Percentiles rank a stretch among this genome's conserved stretches.
Evolutionary conservation across 371 early-diverging fungal species (phyloP).

Genomic region (Polyrhizophydium stewartii): DNA sequence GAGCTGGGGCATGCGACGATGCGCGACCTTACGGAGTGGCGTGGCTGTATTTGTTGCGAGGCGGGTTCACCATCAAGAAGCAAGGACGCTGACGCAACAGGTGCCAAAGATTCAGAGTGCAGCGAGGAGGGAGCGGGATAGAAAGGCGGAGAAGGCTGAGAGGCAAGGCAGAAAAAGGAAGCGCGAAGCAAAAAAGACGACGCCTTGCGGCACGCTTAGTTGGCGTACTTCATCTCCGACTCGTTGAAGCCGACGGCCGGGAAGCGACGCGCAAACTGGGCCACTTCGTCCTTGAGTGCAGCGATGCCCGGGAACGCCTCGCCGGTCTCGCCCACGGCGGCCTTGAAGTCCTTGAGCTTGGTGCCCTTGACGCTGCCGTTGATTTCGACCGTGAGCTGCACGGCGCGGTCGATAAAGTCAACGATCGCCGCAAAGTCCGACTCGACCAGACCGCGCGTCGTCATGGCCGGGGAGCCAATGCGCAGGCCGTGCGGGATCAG

Average conservation of each 20-base stretch:
- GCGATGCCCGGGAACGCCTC: conserved; percentile 43
- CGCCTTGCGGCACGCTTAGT: neutral
- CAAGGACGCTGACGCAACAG: no score
- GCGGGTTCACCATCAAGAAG: no score
- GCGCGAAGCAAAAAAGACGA: no score
- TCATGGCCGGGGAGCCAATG: conserved; percentile 93
- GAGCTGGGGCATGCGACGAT: no score
- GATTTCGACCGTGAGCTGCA: conserved; percentile 31
- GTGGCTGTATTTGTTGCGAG: no score
- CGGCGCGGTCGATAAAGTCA: conserved; percentile 69
- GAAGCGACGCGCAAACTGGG: conserved; percentile 61
- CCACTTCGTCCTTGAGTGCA: conserved; percentile 61
- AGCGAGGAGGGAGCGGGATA: no score
- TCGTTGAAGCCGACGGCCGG: conserved; percentile 56
- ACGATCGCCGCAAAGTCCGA: conserved; percentile 83
- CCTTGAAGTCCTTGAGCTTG: conserved; percentile 76
- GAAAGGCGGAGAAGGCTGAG: no score
- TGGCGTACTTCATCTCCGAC: conserved; percentile 2
- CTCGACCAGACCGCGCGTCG: conserved; percentile 88
- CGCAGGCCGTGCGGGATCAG: conserved; percentile 96
- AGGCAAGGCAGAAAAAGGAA: no score
- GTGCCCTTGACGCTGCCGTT: conserved; percentile 31
- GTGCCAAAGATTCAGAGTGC: no score
- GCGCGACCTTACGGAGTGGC: no score
- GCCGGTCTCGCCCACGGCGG: conserved; percentile 52